Percentiles rank a stretch among this genome's conserved stretches.
Conservation (phyloP, 2,329 filamentous ascomycete genomes). For the Penicillium aurantiogriseum region DNA sequence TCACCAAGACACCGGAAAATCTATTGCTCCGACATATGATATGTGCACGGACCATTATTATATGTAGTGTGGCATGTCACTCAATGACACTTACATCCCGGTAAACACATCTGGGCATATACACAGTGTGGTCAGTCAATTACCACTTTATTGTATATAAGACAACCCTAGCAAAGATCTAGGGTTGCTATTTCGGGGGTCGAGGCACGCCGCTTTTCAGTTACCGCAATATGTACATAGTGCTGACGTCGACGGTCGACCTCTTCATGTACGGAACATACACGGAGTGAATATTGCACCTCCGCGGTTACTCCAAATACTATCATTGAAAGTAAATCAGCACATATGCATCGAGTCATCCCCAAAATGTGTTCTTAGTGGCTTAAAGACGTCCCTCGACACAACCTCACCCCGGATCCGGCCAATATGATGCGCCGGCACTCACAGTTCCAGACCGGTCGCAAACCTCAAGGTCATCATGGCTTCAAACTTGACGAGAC, state of each 20-base stretch:
- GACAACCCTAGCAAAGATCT: not conserved
- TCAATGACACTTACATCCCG: not conserved
- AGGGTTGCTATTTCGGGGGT: not conserved
- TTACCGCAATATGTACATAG: not conserved
- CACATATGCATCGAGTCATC: not conserved
- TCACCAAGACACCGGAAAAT: not conserved
- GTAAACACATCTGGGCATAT: not conserved
- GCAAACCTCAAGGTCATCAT: conserved; percentile 14
- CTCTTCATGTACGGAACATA: not conserved
- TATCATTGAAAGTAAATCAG: not conserved
- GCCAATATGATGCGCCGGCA: conserved; percentile 15
- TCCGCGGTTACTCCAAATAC: not conserved
- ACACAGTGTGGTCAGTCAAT: not conserved
- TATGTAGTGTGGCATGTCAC: not conserved
- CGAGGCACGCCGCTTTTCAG: not conserved
- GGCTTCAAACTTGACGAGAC: conserved; percentile 7
- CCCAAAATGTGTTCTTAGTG: not conserved
- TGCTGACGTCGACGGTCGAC: not conserved
- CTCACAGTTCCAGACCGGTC: conserved; percentile 14
- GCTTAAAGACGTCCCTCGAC: not conserved
- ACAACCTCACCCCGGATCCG: not conserved
- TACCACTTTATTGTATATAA: not conserved
- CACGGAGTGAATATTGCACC: not conserved
- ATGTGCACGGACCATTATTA: not conserved
- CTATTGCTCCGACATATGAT: not conserved